These are phyloP conservation scores for Huntiella decipiens DNA, from an alignment of 2,329 filamentous ascomycete genomes.

Conservation along the genomic window DNA sequence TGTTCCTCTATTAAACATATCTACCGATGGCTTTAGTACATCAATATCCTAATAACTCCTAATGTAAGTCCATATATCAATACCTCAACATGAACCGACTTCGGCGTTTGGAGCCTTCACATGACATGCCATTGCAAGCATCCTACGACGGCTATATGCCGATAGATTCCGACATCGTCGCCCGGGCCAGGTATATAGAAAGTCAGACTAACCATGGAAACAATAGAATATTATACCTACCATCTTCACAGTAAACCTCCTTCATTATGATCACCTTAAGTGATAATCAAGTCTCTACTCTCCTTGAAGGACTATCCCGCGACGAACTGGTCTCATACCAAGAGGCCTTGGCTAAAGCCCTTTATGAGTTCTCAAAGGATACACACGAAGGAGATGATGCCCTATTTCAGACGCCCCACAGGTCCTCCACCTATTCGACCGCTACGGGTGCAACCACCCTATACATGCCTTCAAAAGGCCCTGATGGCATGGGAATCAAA, in stretches of 20 bases:
- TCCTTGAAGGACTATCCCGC: conserved; percentile 33
- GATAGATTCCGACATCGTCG: too few species aligned
- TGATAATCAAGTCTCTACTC: conserved; percentile 33
- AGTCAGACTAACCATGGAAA: too few species aligned
- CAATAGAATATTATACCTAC: too few species aligned
- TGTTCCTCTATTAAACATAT: too few species aligned
- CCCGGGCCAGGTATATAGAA: too few species aligned
- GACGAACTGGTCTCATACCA: conserved; percentile 35
- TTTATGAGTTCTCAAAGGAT: conserved; percentile 43
- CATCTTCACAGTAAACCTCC: background rate
- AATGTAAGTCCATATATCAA: too few species aligned
- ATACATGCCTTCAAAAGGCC: conserved; percentile 55
- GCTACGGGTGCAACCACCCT: conserved; percentile 39
- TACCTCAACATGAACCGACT: too few species aligned
- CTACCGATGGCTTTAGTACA: too few species aligned
- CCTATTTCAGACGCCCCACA: conserved; percentile 35
- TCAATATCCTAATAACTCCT: too few species aligned
- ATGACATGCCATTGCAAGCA: too few species aligned
- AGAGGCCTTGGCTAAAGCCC: conserved; percentile 27
- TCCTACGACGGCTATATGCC: too few species aligned
- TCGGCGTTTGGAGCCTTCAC: too few species aligned
- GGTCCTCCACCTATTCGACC: conserved; percentile 28
- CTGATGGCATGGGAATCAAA: conserved; percentile 48
- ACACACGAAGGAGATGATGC: conserved; percentile 24
- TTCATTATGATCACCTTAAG: conserved; percentile 37